Conservation (phyloP, 1,284 basidiomycete genomes). For the Cutaneotrichosporon cutaneum region DNA sequence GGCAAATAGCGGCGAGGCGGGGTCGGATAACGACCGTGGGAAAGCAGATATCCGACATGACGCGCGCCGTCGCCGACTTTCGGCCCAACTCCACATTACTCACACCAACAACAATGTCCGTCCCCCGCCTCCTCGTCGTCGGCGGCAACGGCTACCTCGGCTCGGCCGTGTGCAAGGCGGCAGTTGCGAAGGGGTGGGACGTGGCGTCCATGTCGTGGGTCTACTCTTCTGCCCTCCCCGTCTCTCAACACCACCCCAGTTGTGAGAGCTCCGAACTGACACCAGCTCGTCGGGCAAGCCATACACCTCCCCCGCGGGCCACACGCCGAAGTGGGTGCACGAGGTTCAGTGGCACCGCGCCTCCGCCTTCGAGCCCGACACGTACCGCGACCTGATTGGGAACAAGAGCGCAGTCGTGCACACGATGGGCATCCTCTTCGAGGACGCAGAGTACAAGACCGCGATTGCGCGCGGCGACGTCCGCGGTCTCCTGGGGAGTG, state of each 20-base stretch:
- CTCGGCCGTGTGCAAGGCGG: constrained; percentile 84
- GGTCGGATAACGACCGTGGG: neutral
- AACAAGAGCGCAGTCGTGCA: constrained; percentile 76
- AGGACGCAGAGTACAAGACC: constrained; percentile 76
- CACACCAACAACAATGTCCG: constrained; percentile 6
- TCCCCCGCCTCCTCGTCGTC: constrained; percentile 68
- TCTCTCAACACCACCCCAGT: too few relatives aligned
- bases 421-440: constrained; percentile 89
- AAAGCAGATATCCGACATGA: neutral
- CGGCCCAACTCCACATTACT: neutral
- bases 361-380: constrained; percentile 71
- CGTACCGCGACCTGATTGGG: constrained; percentile 69
- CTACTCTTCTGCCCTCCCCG: neutral
- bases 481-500: constrained; percentile 58
- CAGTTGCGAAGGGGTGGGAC: constrained; percentile 75
- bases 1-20: neutral
- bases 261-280: too few relatives aligned
- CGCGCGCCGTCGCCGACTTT: neutral
- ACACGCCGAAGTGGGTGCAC: constrained; percentile 76
- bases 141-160: constrained; percentile 96
- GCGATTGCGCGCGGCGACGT: constrained; percentile 63
- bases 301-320: constrained; percentile 82
- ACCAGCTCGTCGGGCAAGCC: constrained; percentile 78
- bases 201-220: constrained; percentile 83
- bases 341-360: constrained; percentile 77